Percentiles rank a stretch among this genome's conserved stretches.
These are phyloP conservation scores for Gautieria morchelliformis DNA, from an alignment of 768 basidiomycete species.

Conservation along the genomic window DNA sequence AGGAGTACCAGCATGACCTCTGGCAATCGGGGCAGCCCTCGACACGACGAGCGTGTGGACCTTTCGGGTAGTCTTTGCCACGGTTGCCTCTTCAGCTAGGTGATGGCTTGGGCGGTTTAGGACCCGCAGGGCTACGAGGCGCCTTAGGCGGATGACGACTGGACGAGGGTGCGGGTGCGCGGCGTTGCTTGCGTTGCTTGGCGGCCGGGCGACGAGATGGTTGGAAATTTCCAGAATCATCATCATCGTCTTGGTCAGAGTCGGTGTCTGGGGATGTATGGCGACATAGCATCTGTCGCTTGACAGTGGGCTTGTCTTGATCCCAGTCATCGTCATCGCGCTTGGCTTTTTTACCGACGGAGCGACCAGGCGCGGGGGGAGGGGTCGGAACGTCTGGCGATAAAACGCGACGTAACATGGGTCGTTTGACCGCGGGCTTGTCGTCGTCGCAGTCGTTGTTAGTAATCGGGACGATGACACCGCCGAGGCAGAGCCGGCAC, in stretches of 20 bases:
- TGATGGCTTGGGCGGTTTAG: background rate
- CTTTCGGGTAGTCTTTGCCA: background rate
- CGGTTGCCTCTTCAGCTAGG: background rate
- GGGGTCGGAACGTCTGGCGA: background rate
- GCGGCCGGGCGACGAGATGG: too few relatives aligned
- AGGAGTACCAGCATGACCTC: slow-evolving; percentile 1
- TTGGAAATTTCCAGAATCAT: too few relatives aligned
- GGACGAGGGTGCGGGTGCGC: too few relatives aligned
- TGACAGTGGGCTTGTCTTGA: background rate
- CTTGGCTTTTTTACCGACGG: background rate
- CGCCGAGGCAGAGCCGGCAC: too few relatives aligned
- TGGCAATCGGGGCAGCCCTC: background rate
- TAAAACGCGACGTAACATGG: too few relatives aligned
- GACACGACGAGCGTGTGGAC: background rate
- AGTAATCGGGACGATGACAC: too few relatives aligned
- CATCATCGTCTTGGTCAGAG: too few relatives aligned
- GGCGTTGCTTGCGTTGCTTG: too few relatives aligned
- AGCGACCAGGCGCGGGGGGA: background rate
- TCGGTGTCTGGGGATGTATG: too few relatives aligned
- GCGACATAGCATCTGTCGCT: background rate
- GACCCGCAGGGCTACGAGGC: background rate
- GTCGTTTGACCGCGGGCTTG: too few relatives aligned
- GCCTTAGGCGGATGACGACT: too few relatives aligned
- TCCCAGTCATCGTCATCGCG: background rate
- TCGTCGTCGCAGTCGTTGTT: too few relatives aligned